Evolutionary conservation across 1,284 basidiomycete genomes (phyloP).

Genomic region (Cutaneotrichosporon cutaneum): DNA sequence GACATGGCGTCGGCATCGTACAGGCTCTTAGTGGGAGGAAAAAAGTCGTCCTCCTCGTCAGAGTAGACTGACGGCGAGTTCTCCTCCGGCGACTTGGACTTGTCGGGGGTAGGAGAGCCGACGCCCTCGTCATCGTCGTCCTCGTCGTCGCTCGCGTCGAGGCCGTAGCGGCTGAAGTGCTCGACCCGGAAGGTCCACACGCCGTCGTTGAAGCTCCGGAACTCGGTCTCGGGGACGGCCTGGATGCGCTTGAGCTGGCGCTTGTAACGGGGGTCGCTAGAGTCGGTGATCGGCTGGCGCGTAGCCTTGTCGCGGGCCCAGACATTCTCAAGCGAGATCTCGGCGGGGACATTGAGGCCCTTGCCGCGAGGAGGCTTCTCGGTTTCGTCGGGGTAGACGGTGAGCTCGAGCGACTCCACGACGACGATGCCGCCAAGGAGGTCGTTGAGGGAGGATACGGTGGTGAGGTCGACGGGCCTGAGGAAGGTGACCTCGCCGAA

Average conservation of each 20-base stretch:
- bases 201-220: conserved; percentile 76
- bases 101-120: conserved; percentile 17
- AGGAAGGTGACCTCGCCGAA: conserved; percentile 89
- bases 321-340: conserved; percentile 75
- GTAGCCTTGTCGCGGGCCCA: conserved; percentile 92
- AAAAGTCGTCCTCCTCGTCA: conserved; percentile 36
- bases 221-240: conserved; percentile 80
- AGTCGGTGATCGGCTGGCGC: conserved; percentile 83
- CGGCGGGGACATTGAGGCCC: conserved; percentile 85
- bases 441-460: conserved; percentile 72
- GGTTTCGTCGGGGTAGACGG: conserved; percentile 86
- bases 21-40: conserved; percentile 43
- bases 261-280: conserved; percentile 66
- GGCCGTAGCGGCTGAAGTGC: conserved; percentile 66
- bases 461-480: conserved; percentile 88
- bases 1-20: conserved; percentile 30
- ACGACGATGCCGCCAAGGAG: conserved; percentile 83
- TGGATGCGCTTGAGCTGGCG: conserved; percentile 81
- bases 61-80: conserved; percentile 4
- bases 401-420: conserved; percentile 88
- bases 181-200: conserved; percentile 93
- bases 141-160: conserved; percentile 46
- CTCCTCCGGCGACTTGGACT: conserved; percentile 9
- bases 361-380: conserved; percentile 76
- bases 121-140: conserved; percentile 32